Conservation (phyloP, 192 early-diverging fungal genomes). For the Coemansia sp. region DNA sequence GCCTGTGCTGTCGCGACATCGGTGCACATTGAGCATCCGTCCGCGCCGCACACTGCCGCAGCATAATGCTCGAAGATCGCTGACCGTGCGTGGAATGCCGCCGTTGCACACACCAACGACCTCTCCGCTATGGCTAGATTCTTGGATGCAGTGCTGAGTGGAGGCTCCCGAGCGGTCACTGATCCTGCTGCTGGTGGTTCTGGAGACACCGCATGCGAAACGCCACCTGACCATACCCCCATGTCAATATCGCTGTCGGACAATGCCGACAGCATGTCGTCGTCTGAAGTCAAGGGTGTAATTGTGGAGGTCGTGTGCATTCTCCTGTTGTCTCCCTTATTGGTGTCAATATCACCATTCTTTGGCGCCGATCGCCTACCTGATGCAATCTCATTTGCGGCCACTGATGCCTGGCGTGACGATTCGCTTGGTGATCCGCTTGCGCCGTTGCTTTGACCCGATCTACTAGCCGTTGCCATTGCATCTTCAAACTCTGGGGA, state of each 20-base stretch:
- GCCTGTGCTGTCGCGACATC: slow-evolving; percentile 8
- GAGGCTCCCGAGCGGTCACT: background rate
- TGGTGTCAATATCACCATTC: slow-evolving; percentile 3
- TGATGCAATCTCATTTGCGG: background rate
- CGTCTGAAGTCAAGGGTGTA: slow-evolving; percentile 20
- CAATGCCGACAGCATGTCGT: slow-evolving; percentile 42
- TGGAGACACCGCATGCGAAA: slow-evolving; percentile 27
- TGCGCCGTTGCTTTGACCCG: background rate
- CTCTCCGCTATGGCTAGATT: slow-evolving; percentile 26
- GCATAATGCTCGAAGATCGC: slow-evolving; percentile 78
- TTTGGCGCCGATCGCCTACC: slow-evolving; percentile 11
- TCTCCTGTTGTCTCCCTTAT: slow-evolving; percentile 13
- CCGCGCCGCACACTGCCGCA: slow-evolving; percentile 56
- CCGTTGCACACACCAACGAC: slow-evolving; percentile 45
- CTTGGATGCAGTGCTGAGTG: background rate
- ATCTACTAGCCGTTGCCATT: background rate
- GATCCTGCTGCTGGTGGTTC: slow-evolving; percentile 4
- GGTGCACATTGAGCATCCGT: slow-evolving; percentile 37
- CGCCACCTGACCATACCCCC: slow-evolving; percentile 34
- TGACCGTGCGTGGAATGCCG: slow-evolving; percentile 66
- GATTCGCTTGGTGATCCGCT: slow-evolving; percentile 2
- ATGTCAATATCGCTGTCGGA: slow-evolving; percentile 48
- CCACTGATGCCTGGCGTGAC: background rate
- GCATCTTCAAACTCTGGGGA: slow-evolving; percentile 24
- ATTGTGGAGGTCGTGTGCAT: slow-evolving; percentile 12